phyloP scores from a whole-genome alignment of 108 stramenopile genomes.

The Mediolabrus comicus region DNA sequence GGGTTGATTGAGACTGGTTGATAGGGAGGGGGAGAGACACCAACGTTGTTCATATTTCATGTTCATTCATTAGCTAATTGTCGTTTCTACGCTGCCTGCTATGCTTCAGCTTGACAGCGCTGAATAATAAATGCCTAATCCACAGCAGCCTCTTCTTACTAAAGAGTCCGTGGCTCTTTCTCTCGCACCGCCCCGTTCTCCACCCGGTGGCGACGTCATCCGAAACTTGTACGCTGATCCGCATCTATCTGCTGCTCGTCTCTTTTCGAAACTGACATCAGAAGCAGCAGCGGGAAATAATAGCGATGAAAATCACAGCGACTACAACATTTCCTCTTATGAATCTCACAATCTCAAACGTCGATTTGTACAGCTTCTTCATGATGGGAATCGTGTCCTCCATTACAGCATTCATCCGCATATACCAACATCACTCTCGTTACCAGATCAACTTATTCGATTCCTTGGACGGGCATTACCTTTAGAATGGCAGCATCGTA shows the following conservation, averaged over 20 bases:
- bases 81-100: no score
- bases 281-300: not conserved
- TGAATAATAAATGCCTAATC: not conserved
- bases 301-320: not conserved
- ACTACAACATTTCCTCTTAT: slow-evolving; percentile 6
- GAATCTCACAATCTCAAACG: slow-evolving; percentile 16
- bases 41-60: no score
- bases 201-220: slow-evolving; percentile 46
- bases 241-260: not conserved
- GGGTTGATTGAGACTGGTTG: no score
- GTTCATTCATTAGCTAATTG: no score
- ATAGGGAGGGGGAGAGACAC: no score
- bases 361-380: slow-evolving; percentile 6
- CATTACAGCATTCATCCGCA: slow-evolving; percentile 54
- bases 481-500: slow-evolving; percentile 48
- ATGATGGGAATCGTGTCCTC: not conserved
- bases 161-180: slow-evolving; percentile 55
- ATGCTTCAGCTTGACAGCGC: no score
- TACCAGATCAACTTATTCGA: slow-evolving; percentile 50
- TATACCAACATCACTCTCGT: slow-evolving; percentile 42
- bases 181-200: slow-evolving; percentile 57
- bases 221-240: slow-evolving; percentile 25
- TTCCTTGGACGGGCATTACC: slow-evolving; percentile 52
- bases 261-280: not conserved
- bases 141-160: slow-evolving; percentile 51